These are phyloP conservation scores for Endotrypanum monterogeii DNA, from an alignment of 208 protist genomes.

Conservation along the genomic window DNA sequence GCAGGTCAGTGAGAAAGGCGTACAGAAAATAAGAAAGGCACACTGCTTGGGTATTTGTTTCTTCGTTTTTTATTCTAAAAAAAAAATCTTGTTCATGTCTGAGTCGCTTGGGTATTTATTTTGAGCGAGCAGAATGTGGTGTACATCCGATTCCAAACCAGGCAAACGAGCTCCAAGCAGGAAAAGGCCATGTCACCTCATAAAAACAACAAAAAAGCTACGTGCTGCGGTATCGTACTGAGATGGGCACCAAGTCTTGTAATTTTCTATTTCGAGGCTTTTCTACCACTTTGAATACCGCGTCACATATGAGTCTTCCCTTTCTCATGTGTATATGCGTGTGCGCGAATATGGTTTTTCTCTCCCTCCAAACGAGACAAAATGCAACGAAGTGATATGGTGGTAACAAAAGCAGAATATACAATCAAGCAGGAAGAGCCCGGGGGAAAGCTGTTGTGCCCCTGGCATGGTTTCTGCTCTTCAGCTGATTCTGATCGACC, in stretches of 20 bases:
- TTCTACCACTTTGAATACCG: not conserved
- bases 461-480: not conserved
- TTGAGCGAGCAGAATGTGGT: not conserved
- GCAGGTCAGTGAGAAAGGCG: conserved; percentile 2
- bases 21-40: not conserved
- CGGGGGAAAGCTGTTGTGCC: not conserved
- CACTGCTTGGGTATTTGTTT: conserved; percentile 8
- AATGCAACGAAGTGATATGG: not conserved
- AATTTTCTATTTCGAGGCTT: not conserved
- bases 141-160: conserved; percentile 2
- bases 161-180: not conserved
- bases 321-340: not conserved
- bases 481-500: not conserved
- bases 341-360: not conserved
- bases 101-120: conserved; percentile 1
- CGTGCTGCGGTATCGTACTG: not conserved
- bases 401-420: not conserved
- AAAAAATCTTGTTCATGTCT: conserved; percentile 14
- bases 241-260: not conserved
- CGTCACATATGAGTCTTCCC: conserved; percentile 1
- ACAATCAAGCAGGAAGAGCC: not conserved
- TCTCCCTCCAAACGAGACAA: not conserved
- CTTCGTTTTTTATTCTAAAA: conserved; percentile 5
- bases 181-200: not conserved
- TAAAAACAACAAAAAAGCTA: not conserved